Conservation (phyloP, 768 basidiomycete genomes). For the Ramaria sp. region DNA sequence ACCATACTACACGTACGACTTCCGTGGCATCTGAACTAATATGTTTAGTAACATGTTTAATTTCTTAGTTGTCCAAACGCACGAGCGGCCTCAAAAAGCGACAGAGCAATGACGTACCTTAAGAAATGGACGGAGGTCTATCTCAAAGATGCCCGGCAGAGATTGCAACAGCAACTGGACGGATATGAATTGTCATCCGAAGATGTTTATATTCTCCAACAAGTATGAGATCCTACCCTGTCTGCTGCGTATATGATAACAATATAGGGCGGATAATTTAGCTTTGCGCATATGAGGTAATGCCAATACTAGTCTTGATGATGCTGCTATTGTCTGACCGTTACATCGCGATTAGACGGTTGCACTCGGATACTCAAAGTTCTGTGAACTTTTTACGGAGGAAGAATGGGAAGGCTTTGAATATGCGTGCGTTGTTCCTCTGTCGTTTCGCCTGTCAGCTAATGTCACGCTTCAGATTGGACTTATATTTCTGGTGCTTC, state of each 20-base stretch:
- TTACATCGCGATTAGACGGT: constrained; percentile 49
- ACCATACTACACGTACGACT: constrained; percentile 61
- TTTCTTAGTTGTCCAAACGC: constrained; percentile 56
- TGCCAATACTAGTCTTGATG: constrained; percentile 6
- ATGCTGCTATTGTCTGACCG: neutral
- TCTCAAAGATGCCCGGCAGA: constrained; percentile 49
- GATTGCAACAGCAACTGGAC: constrained; percentile 47
- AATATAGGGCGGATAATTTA: neutral
- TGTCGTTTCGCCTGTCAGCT: neutral
- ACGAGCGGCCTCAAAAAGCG: constrained; percentile 29
- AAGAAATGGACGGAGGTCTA: constrained; percentile 62
- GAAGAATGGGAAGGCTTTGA: constrained; percentile 92
- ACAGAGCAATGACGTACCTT: constrained; percentile 50
- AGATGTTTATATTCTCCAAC: constrained; percentile 70
- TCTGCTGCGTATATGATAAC: neutral
- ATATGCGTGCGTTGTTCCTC: constrained; percentile 48
- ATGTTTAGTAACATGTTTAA: neutral
- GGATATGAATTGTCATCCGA: constrained; percentile 56
- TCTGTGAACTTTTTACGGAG: constrained; percentile 82
- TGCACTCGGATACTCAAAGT: constrained; percentile 82
- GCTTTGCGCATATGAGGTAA: constrained; percentile 76
- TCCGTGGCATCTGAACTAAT: neutral
- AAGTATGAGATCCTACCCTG: constrained; percentile 19
- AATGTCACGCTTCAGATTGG: constrained; percentile 33
- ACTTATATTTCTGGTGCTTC: constrained; percentile 49